Conservation (phyloP, 805 yeast species). For the Kodamaea hsintzibuensis region DNA sequence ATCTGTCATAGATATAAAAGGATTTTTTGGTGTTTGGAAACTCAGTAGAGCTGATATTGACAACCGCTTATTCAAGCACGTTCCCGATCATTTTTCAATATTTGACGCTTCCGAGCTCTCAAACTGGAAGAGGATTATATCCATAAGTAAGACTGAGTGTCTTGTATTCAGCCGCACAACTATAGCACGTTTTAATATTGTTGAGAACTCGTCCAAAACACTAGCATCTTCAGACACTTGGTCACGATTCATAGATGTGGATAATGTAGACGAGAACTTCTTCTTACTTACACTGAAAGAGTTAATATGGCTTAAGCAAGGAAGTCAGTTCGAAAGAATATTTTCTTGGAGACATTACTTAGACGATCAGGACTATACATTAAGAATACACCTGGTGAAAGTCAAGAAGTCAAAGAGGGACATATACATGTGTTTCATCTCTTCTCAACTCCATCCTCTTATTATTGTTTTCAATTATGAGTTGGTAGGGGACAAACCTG, state of each 20-base stretch:
- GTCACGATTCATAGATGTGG: constrained; percentile 51
- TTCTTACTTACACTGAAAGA: constrained; percentile 69
- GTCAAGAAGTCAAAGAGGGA: constrained; percentile 15
- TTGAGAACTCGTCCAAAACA: constrained; percentile 24
- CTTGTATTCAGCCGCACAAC: constrained; percentile 47
- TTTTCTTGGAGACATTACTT: constrained; percentile 76
- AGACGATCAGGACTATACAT: constrained; percentile 48
- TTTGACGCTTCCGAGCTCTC: constrained; percentile 55
- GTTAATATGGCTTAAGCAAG: constrained; percentile 51
- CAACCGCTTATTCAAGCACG: not conserved
- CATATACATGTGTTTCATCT: constrained; percentile 25
- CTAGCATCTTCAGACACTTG: constrained; percentile 53
- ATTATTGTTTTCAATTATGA: constrained; percentile 37
- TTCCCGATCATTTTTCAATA: constrained; percentile 12
- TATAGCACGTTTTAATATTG: constrained; percentile 31
- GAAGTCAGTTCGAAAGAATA: constrained; percentile 41
- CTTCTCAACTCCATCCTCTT: constrained; percentile 33
- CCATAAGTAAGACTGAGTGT: constrained; percentile 37
- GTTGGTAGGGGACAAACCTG: constrained; percentile 32
- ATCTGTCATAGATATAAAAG: constrained; percentile 48
- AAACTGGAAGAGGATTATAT: constrained; percentile 50
- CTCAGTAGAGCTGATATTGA: constrained; percentile 10
- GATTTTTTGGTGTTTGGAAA: constrained; percentile 49
- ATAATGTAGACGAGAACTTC: constrained; percentile 31
- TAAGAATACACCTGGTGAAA: constrained; percentile 37